Conservation (phyloP, 164 flowering plant genomes). For the Nymphaea thermarum region DNA sequence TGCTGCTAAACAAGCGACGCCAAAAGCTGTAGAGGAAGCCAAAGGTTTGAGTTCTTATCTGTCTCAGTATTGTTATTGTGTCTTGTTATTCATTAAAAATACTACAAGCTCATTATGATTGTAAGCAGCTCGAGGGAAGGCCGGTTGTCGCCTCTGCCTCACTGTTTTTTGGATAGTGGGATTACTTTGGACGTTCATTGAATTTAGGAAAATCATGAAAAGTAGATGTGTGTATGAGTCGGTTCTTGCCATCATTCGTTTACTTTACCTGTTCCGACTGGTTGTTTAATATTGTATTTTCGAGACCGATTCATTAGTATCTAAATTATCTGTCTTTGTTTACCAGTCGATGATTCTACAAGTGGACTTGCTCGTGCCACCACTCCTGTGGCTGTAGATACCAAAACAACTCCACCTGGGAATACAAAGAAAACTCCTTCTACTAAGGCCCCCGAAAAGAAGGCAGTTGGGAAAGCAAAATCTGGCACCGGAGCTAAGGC, state of each 20-base stretch:
- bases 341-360: conserved; percentile 13
- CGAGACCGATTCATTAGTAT: not conserved
- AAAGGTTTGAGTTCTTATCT: not conserved
- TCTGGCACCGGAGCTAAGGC: conserved; percentile 7
- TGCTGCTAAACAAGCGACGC: not conserved
- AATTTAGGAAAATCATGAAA: no score
- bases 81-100: no score
- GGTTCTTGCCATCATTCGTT: no score
- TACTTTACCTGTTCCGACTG: not conserved
- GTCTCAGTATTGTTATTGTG: not conserved
- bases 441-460: conserved; percentile 16
- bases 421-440: no score
- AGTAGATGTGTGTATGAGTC: no score
- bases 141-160: no score
- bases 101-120: no score
- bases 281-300: not conserved
- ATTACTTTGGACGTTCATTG: no score
- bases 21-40: not conserved
- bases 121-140: no score
- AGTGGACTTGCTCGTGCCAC: conserved; percentile 12
- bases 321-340: not conserved
- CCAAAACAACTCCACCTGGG: not conserved
- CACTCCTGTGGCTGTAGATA: conserved; percentile 2
- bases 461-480: conserved; percentile 13
- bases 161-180: no score